Conservation (phyloP, 371 early-diverging fungal genomes). For the Mucor ambiguus region DNA sequence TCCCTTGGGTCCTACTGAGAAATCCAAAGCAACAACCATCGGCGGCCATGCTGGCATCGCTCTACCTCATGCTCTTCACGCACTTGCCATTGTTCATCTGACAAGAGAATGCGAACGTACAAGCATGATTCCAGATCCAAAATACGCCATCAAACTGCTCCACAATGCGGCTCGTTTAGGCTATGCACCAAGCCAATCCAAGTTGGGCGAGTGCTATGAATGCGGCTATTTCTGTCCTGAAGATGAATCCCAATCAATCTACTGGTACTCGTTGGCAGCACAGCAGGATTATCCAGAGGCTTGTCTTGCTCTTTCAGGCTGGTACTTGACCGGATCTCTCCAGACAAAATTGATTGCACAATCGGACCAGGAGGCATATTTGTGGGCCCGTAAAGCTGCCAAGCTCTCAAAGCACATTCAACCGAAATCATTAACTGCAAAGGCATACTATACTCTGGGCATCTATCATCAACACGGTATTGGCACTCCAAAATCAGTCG, state of each 20-base stretch:
- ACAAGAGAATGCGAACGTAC: slow-evolving; percentile 81
- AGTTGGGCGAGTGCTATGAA: slow-evolving; percentile 92
- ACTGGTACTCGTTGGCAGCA: slow-evolving; percentile 93
- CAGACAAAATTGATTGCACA: slow-evolving; percentile 65
- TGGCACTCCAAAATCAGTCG: slow-evolving; percentile 46
- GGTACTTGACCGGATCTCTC: slow-evolving; percentile 83
- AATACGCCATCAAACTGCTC: slow-evolving; percentile 85
- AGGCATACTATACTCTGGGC: slow-evolving; percentile 85
- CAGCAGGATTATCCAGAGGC: slow-evolving; percentile 79
- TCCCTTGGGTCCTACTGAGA: slow-evolving; percentile 14
- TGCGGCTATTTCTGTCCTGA: slow-evolving; percentile 81
- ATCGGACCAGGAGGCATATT: slow-evolving; percentile 76
- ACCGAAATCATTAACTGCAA: slow-evolving; percentile 68
- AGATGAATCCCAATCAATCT: slow-evolving; percentile 85
- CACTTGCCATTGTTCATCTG: slow-evolving; percentile 71
- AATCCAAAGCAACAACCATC: slow-evolving; percentile 39
- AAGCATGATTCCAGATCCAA: slow-evolving; percentile 73
- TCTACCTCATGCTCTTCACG: slow-evolving; percentile 87
- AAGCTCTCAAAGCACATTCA: slow-evolving; percentile 39
- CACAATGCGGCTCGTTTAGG: slow-evolving; percentile 88
- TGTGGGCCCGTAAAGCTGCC: slow-evolving; percentile 65
- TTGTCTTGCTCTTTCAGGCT: slow-evolving; percentile 82
- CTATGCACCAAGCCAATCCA: slow-evolving; percentile 89
- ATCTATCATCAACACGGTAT: slow-evolving; percentile 79
- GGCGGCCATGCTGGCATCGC: background rate